Evolutionary conservation across 75 land plant genomes (phyloP).

Genomic region (Gnetum montanum): DNA sequence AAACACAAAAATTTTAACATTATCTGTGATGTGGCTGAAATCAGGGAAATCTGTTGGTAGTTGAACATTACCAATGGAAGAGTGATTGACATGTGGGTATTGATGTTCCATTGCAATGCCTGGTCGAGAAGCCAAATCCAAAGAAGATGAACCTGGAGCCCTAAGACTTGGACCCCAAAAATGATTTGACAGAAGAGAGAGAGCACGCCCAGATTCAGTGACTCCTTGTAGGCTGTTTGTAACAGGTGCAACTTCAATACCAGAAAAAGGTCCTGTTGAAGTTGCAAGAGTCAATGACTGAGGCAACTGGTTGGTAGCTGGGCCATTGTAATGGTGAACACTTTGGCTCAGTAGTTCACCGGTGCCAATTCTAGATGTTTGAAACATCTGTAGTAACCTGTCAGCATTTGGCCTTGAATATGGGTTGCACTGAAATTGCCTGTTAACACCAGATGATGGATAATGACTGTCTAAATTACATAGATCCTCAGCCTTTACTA

Average conservation of each 20-base stretch:
- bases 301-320: slow-evolving; percentile 6
- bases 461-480: slow-evolving; percentile 6
- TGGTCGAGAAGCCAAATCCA: slow-evolving; percentile 10
- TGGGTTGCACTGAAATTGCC: slow-evolving; percentile 12
- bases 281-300: slow-evolving; percentile 14
- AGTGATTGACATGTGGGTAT: slow-evolving; percentile 6
- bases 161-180: slow-evolving; percentile 36
- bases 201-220: slow-evolving; percentile 57
- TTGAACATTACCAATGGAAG: not conserved
- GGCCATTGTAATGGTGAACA: slow-evolving; percentile 9
- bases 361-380: slow-evolving; percentile 14
- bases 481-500: slow-evolving; percentile 13
- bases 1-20: slow-evolving; percentile 4
- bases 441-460: slow-evolving; percentile 15
- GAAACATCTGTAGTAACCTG: slow-evolving; percentile 20
- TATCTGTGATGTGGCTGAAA: not conserved
- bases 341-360: slow-evolving; percentile 21
- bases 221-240: slow-evolving; percentile 18
- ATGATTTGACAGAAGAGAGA: slow-evolving; percentile 81
- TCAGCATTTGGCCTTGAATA: slow-evolving; percentile 11
- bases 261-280: slow-evolving; percentile 20
- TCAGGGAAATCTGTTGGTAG: too few species aligned
- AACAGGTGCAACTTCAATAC: slow-evolving; percentile 21
- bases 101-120: slow-evolving; percentile 24
- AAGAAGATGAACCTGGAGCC: slow-evolving; percentile 10